Conservation (phyloP, 345 rosid genomes). For the Eucalyptus albens region DNA sequence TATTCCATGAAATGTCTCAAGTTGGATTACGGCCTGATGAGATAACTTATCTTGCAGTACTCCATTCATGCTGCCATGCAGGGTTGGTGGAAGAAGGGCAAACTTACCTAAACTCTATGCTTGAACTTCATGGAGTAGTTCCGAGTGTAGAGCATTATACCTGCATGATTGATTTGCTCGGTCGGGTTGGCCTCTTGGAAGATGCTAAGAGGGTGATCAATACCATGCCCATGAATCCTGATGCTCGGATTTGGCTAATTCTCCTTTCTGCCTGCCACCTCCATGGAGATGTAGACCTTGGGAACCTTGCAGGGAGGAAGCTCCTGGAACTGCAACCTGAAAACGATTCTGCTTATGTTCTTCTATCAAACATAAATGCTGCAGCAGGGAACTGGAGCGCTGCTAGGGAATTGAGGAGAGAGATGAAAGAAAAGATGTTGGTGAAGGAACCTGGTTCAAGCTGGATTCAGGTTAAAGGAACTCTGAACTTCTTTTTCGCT, state of each 20-base stretch:
- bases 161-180: conserved; percentile 27
- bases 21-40: conserved; percentile 26
- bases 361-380: conserved; percentile 36
- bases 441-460: conserved; percentile 28
- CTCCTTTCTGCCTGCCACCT: conserved; percentile 23
- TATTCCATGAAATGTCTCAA: conserved; percentile 12
- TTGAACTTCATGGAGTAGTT: conserved; percentile 9
- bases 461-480: conserved; percentile 18
- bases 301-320: conserved; percentile 22
- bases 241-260: conserved; percentile 28
- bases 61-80: conserved; percentile 33
- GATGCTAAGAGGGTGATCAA: conserved; percentile 19
- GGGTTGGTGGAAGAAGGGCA: conserved; percentile 23
- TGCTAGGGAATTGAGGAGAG: conserved; percentile 25
- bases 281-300: conserved; percentile 13
- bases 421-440: conserved; percentile 24
- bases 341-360: conserved; percentile 19
- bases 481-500: conserved; percentile 7
- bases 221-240: conserved; percentile 23
- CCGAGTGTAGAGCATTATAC: conserved; percentile 28
- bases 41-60: conserved; percentile 26
- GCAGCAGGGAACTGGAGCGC: conserved; percentile 24
- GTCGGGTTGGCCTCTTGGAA: conserved; percentile 25
- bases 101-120: conserved; percentile 5
- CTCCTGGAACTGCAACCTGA: conserved; percentile 29